Conservation (phyloP, 1,139 yeast genomes). For the Blastobotrys serpentis region DNA sequence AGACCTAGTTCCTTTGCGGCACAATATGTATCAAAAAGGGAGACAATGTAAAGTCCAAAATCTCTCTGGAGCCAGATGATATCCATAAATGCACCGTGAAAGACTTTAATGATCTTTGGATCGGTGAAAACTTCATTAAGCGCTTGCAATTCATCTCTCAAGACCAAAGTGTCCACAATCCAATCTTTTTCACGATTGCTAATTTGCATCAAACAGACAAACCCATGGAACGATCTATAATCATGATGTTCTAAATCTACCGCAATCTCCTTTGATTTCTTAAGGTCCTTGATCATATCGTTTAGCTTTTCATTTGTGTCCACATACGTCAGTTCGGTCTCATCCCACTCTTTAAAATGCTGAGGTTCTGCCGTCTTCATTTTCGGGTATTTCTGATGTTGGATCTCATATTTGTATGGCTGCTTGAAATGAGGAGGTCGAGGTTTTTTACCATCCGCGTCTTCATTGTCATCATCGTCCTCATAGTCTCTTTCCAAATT, state of each 20-base stretch:
- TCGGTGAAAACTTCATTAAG: slow-evolving; percentile 77
- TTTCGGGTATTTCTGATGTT: slow-evolving; percentile 66
- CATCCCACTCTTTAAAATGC: slow-evolving; percentile 65
- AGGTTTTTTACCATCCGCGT: neutral
- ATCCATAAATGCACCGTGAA: slow-evolving; percentile 98
- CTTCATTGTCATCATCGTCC: slow-evolving; percentile 20
- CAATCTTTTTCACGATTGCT: slow-evolving; percentile 78
- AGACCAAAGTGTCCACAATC: slow-evolving; percentile 73
- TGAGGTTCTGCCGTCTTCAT: slow-evolving; percentile 49
- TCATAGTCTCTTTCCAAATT: slow-evolving; percentile 19
- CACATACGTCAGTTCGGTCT: slow-evolving; percentile 66
- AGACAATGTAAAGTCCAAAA: slow-evolving; percentile 84
- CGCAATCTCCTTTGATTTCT: slow-evolving; percentile 64
- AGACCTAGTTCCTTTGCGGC: slow-evolving; percentile 79
- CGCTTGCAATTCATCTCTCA: slow-evolving; percentile 67
- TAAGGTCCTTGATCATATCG: slow-evolving; percentile 55
- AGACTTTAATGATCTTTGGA: slow-evolving; percentile 77
- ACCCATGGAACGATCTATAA: slow-evolving; percentile 82
- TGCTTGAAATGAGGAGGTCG: slow-evolving; percentile 68
- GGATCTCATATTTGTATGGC: slow-evolving; percentile 81
- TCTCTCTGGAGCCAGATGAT: slow-evolving; percentile 96
- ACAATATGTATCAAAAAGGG: slow-evolving; percentile 88
- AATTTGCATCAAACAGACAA: slow-evolving; percentile 92
- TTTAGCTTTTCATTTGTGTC: slow-evolving; percentile 54
- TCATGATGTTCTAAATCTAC: slow-evolving; percentile 98